Evolutionary conservation across 495 filamentous ascomycete genomes (phyloP), one percentile per base, ranked within the genome.

Genomic region (Penicillium verhagenii): DNA sequence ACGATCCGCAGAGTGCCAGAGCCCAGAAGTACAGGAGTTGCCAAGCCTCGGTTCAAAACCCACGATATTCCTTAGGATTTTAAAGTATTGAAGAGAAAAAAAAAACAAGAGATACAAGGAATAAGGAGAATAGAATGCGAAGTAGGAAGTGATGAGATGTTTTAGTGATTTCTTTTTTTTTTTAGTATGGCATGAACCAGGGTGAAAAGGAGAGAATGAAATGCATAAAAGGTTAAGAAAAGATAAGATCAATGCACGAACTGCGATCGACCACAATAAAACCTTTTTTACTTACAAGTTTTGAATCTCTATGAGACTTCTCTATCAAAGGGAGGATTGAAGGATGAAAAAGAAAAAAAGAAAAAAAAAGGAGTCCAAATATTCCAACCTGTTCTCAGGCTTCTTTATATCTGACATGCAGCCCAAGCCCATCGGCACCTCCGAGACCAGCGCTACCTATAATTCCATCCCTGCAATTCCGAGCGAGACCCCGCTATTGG

Each of bases 391-490:
- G 50, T 38, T 24, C 47, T 40, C 14, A 18, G 6, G 26, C 48
- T 18, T 18, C 50, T 28, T 59, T 57, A 64, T 60, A 67, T 64
- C 52, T 61, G 57, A 67, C 56, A 54, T 63, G 51, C 58, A 57
- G 46, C 26, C 35, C n/a, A 29, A 31, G 45, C 35, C 59, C 55
- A 44, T 66, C 64, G 64, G 64, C 64, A 39, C 35, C 64, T 23
- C 64, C 64, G 64, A 64, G 38, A 53, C 51, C 3, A 11, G 10
- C 47, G 54, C 14, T 11, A 14, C 14, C 13, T 35, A 14, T 28
- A n/a, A n/a, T n/a, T n/a, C n/a, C n/a, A n/a, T 35, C 33, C 13
- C 33, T 35, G 33, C 33, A 35, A n/a, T 14, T 35, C 16, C 14
- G 14, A 35, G 14, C 33, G 33, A 35, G 33, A 35, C 33, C 33